Evolutionary conservation across 257 asterid genomes (phyloP).

Genomic region (Solanum appendiculatum): DNA sequence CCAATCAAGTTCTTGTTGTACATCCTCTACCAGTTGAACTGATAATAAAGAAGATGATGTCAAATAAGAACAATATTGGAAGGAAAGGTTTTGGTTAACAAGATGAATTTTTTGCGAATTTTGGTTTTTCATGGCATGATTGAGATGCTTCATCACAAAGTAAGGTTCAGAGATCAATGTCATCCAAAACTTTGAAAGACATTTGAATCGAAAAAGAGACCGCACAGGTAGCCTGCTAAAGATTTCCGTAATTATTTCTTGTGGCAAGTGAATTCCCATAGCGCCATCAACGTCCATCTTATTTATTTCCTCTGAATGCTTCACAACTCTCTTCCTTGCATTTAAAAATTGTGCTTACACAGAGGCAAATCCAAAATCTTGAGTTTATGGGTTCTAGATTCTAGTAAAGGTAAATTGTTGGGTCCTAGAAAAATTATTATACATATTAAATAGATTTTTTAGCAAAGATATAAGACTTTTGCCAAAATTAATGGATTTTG

Average conservation of each 20-base stretch:
- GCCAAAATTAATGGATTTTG: background rate
- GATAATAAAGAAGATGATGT: background rate
- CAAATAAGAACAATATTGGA: background rate
- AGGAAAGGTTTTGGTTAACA: background rate
- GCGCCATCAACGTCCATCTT: background rate
- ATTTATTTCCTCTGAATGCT: background rate
- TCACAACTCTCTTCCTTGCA: background rate
- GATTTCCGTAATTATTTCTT: conserved; percentile 3
- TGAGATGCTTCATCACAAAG: background rate
- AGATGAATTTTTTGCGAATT: background rate
- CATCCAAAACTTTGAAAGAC: background rate
- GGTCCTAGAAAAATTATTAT: background rate
- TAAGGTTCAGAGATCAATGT: background rate
- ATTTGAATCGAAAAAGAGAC: conserved; percentile 8
- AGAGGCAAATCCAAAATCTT: background rate
- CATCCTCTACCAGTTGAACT: background rate
- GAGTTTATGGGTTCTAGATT: too few relatives aligned
- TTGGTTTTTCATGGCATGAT: background rate
- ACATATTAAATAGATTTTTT: background rate
- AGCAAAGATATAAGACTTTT: background rate
- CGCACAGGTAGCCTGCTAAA: conserved; percentile 1
- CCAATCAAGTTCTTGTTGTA: background rate
- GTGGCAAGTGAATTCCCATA: background rate
- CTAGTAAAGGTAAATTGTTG: background rate
- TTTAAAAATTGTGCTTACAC: background rate